Base-by-base conservation (phyloP, 331 rosid species). In the Quercus lobata region DNA sequence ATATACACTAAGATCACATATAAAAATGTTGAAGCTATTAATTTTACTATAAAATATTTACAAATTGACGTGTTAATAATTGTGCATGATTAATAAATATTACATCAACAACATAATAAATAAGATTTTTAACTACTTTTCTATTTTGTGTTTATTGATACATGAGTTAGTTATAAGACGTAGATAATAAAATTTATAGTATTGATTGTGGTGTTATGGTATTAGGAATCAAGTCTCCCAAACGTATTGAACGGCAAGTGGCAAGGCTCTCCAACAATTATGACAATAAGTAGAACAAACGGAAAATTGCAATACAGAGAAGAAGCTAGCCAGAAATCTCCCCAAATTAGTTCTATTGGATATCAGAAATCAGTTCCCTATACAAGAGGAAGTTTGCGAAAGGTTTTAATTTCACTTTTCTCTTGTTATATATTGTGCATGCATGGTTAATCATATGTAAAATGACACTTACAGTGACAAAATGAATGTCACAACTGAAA, bases 161-260 rank as follows among this genome's bases (percentile, higher is more conserved):
- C 1, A 41, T 41, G 49, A 9, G 49, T 41, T 41, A 41, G 49
- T 41, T 41, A 41, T 9, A 41, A 41, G 49, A 41, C 14, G 14
- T 41, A 41, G 49, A 41, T 41, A 41, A 41, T 41, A 41, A 41
- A 41, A 41, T 41, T 41, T 41, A 9, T 41, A 41, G 12, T 9
- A 41, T 41, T 2, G 12, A 41, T 41, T 41, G 49, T 41, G 49
- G 49, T 41, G 49, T 41, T 41, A 41, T 41, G 37, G 77, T 73
- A 55, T 35, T 53, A 93, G 99, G 99, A 93, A 84, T 87, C 99
- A 41, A 96, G 87, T 80, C 97, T 96, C 57, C 98, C 99, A 16
- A 86, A 83, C 81, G 54, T 80, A 65, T 80, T 87, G 80, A 82
- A 83, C 10, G 82, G 83, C 34, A 88, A 87, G 79, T 79, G 91